phyloP scores from a whole-genome alignment of 2,329 filamentous ascomycete species.

The Xylariaceae sp. region DNA sequence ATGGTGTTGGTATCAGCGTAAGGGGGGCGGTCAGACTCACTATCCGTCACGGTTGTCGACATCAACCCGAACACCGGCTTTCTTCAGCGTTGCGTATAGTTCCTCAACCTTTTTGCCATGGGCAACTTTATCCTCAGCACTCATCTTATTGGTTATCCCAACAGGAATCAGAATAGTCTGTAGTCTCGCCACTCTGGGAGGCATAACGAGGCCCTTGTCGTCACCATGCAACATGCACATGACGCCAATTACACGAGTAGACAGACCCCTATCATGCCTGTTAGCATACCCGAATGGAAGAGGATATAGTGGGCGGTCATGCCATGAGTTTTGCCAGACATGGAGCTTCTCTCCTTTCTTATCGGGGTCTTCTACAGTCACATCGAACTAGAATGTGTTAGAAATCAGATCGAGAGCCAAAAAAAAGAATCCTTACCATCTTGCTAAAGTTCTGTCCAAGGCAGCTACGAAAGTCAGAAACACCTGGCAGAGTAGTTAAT shows the following conservation, averaged over 20 bases:
- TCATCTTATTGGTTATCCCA: conserved; percentile 87
- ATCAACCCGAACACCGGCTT: conserved; percentile 77
- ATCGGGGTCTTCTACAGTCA: conserved; percentile 90
- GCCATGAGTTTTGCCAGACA: conserved; percentile 97
- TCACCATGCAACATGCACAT: conserved; percentile 99
- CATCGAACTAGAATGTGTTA: conserved; percentile 68
- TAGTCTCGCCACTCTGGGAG: conserved; percentile 85
- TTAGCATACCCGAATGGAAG: neutral
- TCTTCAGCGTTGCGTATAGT: conserved; percentile 72
- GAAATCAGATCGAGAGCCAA: neutral
- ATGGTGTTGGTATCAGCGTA: too few relatives aligned
- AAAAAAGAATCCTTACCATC: conserved; percentile 61
- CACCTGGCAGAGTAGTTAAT: neutral
- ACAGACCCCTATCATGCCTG: conserved; percentile 71
- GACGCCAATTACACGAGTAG: conserved; percentile 94
- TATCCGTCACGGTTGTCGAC: conserved; percentile 89
- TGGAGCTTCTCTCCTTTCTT: conserved; percentile 81
- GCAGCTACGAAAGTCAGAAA: conserved; percentile 34
- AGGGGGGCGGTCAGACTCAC: conserved; percentile 25
- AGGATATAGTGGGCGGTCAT: neutral
- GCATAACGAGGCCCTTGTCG: conserved; percentile 92
- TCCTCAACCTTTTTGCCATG: conserved; percentile 78
- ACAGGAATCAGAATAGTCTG: conserved; percentile 91
- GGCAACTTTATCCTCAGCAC: conserved; percentile 76
- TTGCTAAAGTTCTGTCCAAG: conserved; percentile 98